Percentiles rank a stretch among this genome's conserved stretches.
Evolutionary conservation across 1,139 yeast genomes (phyloP).

Genomic region (Debaryomyces sp.): DNA sequence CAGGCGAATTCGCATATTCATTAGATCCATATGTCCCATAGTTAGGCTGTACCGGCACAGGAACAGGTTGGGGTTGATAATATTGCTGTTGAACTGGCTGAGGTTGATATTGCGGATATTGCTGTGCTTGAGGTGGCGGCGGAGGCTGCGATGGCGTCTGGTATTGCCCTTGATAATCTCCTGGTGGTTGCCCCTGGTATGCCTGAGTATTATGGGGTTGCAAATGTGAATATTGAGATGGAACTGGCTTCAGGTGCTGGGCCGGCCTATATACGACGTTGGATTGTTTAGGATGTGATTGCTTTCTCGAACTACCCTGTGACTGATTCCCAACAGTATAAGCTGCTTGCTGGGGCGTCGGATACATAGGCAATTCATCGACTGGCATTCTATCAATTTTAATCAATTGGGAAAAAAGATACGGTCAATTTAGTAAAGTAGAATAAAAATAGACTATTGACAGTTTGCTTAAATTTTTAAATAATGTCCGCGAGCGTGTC

Average conservation of each 20-base stretch:
- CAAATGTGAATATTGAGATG: slow-evolving; percentile 15
- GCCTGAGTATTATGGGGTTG: slow-evolving; percentile 10
- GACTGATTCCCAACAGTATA: slow-evolving; percentile 31
- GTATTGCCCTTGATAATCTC: slow-evolving; percentile 18
- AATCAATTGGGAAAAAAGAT: background rate
- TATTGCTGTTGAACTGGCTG: slow-evolving; percentile 16
- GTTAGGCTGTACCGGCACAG: slow-evolving; percentile 10
- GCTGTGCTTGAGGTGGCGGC: slow-evolving; percentile 19
- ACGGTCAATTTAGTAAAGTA: background rate
- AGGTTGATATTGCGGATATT: slow-evolving; percentile 18
- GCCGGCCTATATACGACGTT: slow-evolving; percentile 19
- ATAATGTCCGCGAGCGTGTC: background rate
- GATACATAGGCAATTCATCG: slow-evolving; percentile 50
- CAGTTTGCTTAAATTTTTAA: slow-evolving; percentile 1
- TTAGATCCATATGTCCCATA: slow-evolving; percentile 7
- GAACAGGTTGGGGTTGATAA: slow-evolving; percentile 14
- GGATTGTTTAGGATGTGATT: slow-evolving; percentile 12
- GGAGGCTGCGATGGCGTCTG: slow-evolving; percentile 18
- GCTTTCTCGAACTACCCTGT: slow-evolving; percentile 20
- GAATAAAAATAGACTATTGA: background rate
- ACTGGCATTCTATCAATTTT: slow-evolving; percentile 23
- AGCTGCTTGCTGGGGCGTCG: slow-evolving; percentile 52
- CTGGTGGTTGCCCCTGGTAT: slow-evolving; percentile 16
- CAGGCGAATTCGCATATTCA: background rate
- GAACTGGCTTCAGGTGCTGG: slow-evolving; percentile 16